Evolutionary conservation across 192 early-diverging fungal species (phyloP).

Genomic region (Dissophora ornata): DNA sequence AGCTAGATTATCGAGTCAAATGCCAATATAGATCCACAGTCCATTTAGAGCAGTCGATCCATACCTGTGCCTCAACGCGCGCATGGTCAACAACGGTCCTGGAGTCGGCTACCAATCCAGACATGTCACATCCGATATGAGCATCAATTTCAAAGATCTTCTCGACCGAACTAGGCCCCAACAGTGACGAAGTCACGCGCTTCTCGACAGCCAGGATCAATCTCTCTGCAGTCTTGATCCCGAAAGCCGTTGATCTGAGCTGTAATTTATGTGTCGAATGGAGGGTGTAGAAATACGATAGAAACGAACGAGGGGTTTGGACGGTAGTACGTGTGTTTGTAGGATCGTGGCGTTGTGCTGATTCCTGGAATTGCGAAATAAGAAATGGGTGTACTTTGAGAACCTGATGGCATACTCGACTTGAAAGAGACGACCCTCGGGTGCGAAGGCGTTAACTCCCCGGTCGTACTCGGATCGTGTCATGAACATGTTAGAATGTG

Average conservation of each 20-base stretch:
- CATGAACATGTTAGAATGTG: conserved; percentile 66
- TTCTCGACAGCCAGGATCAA: conserved; percentile 98
- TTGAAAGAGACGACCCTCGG: conserved; percentile 99
- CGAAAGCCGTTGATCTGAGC: conserved; percentile 97
- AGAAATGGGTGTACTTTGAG: conserved; percentile 98
- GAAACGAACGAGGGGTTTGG: too few species aligned
- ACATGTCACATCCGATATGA: conserved; percentile 97
- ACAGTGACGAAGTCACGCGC: conserved; percentile 90
- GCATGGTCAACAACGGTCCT: conserved; percentile 99
- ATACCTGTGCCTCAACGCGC: conserved; percentile 93
- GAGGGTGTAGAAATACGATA: too few species aligned
- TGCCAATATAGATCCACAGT: too few species aligned
- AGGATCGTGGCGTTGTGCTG: too few species aligned
- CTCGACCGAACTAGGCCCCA: conserved; percentile 95
- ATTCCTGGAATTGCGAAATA: too few species aligned
- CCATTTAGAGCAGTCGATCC: too few species aligned
- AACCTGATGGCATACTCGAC: conserved; percentile 99
- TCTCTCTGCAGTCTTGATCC: conserved; percentile 93
- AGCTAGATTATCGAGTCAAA: too few species aligned
- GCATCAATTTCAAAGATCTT: conserved; percentile 98
- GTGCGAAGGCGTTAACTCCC: conserved; percentile 99
- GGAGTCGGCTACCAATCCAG: conserved; percentile 95
- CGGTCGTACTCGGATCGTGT: conserved; percentile 97
- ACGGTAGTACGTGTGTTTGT: too few species aligned
- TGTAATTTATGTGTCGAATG: conserved; percentile 43